Percentiles rank a stretch among this genome's conserved stretches.
These are phyloP conservation scores for Fusarium sp. DNA, from an alignment of 2,329 filamentous ascomycete genomes.

Conservation along the genomic window DNA sequence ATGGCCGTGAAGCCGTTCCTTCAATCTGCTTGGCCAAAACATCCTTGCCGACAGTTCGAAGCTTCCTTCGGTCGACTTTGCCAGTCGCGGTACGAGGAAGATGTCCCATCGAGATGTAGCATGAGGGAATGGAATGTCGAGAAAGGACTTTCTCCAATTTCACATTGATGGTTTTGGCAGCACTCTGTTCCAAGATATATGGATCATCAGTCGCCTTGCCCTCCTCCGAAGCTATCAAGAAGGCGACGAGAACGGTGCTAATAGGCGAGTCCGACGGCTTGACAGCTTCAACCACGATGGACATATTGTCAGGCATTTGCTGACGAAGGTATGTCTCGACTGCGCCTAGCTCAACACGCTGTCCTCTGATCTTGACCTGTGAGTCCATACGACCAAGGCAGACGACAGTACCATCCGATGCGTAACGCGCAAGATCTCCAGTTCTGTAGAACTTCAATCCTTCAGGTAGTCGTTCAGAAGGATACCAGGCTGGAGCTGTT, in stretches of 20 bases:
- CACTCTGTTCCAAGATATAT: background rate
- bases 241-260: background rate
- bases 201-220: fast-evolving
- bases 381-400: constrained; percentile 67
- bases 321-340: constrained; percentile 3
- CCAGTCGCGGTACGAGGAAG: constrained; percentile 12
- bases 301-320: background rate
- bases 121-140: background rate
- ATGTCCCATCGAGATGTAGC: background rate
- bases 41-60: background rate
- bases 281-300: constrained; percentile 1
- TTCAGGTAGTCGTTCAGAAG: fast-evolving
- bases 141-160: constrained; percentile 3
- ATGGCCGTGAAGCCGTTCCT: fast-evolving
- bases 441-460: constrained; percentile 57
- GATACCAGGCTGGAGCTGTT: constrained; percentile 4
- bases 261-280: background rate
- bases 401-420: constrained; percentile 55
- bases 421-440: constrained; percentile 60
- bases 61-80: background rate
- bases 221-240: background rate
- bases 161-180: background rate
- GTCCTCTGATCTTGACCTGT: constrained; percentile 70
- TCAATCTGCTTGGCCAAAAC: fast-evolving
- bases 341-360: constrained; percentile 59